Evolutionary conservation across 1,284 basidiomycete species (phyloP), one percentile per base, ranked within the genome.

Genomic region (Vanrija pseudolonga): DNA sequence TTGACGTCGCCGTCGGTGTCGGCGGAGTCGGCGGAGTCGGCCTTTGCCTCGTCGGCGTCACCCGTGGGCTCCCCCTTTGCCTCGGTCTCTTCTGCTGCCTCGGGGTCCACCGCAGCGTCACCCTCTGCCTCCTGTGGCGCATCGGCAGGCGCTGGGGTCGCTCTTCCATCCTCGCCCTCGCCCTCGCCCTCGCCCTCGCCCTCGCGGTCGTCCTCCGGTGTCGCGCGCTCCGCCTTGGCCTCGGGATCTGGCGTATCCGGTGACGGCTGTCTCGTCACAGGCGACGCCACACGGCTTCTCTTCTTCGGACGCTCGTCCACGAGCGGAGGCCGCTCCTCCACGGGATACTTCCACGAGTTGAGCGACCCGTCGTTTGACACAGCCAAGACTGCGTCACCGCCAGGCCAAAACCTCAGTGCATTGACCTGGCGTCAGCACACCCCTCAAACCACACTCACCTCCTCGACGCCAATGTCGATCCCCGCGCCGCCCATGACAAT

Each of bases 321-420:
- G 4, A 55, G 50, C 15, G 49, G 52, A 9, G 40, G 39, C 3
- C 53, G 56, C 24, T 55, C 54, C 26, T 62, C 51, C 6, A 63
- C 32, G 2, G 72, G 71, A 48, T 69, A 74, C 23, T 55, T 44
- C 72, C 72, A 74, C 3, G 70, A 66, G 20, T 62, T 69, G 18
- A 71, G 53, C 2, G 64, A 65, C 0, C 72, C 72, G 47, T 72
- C 71, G 47, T 73, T 73, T 1, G 69, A 71, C 7, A 73, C 72
- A 1, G 65, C 66, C 37, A 68, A 63, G 11, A 70, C 60, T 0
- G 67, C 46, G 43, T 67, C 62, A 1, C 72, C 72, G 7, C 57
- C 63, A 26, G 66, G 65, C 50, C 53, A 60, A 52, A 71, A 74
- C 9, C 66, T 47, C 7, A 74, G 54, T 26, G 63, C 64, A 55